Evolutionary conservation across 1,139 yeast species (phyloP).

Genomic region (Pneumocystis wakefieldiae): DNA sequence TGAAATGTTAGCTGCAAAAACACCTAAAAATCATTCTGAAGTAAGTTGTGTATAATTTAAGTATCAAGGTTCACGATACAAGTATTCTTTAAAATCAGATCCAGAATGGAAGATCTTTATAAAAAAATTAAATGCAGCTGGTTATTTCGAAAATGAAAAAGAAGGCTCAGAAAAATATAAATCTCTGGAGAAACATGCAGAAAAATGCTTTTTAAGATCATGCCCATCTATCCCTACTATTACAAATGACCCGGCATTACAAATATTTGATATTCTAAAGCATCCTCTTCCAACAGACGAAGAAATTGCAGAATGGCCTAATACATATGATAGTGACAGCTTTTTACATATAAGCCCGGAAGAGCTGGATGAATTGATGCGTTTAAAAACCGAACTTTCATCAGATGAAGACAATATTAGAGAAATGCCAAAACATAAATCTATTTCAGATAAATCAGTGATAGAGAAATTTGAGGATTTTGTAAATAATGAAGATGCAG

Average conservation of each 20-base stretch:
- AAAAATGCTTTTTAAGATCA: slow-evolving; percentile 1
- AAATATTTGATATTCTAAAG: slow-evolving; percentile 2
- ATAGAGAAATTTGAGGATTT: slow-evolving; percentile 19
- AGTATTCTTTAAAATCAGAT: slow-evolving; percentile 12
- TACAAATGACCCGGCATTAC: slow-evolving; percentile 10
- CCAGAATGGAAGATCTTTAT: neutral
- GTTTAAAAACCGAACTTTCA: slow-evolving; percentile 8
- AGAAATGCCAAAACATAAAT: slow-evolving; percentile 4
- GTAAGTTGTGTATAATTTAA: slow-evolving; percentile 14
- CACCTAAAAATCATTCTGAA: slow-evolving; percentile 9
- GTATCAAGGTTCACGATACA: slow-evolving; percentile 12
- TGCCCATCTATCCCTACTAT: slow-evolving; percentile 8
- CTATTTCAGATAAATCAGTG: slow-evolving; percentile 7
- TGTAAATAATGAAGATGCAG: slow-evolving; percentile 21
- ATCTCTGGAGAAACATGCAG: slow-evolving; percentile 1
- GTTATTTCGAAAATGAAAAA: neutral
- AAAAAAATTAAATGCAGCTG: neutral
- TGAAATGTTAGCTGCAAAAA: slow-evolving; percentile 15
- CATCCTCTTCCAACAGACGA: slow-evolving; percentile 15
- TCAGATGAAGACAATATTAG: neutral
- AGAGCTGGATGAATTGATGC: slow-evolving; percentile 13
- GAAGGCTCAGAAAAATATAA: neutral
- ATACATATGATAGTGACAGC: slow-evolving; percentile 17
- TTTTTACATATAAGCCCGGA: slow-evolving; percentile 19
- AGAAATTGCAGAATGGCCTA: slow-evolving; percentile 17